phyloP scores from a whole-genome alignment of 2,329 filamentous ascomycete species.

The Epichloe brachyelytri region DNA sequence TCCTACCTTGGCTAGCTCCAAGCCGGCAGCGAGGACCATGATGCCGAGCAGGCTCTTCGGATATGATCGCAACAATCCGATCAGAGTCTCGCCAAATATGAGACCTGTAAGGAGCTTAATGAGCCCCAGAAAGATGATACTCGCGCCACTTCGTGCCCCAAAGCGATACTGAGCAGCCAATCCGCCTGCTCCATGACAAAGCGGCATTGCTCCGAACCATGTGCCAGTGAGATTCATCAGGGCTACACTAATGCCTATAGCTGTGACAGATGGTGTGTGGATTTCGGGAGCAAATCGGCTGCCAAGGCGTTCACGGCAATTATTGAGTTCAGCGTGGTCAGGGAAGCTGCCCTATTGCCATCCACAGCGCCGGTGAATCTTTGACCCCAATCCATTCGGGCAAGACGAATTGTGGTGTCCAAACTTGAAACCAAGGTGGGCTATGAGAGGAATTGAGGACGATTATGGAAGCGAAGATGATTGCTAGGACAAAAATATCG shows the following conservation, averaged over 20 bases:
- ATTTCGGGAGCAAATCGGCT: constrained; percentile 57
- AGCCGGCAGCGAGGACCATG: constrained; percentile 79
- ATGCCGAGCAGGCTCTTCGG: constrained; percentile 68
- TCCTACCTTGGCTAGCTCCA: constrained; percentile 78
- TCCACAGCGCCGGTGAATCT: constrained; percentile 27
- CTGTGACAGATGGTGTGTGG: constrained; percentile 56
- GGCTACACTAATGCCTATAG: constrained; percentile 69
- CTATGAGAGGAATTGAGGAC: constrained; percentile 17
- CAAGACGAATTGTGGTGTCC: constrained; percentile 39
- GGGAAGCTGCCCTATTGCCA: constrained; percentile 79
- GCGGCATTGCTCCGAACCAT: constrained; percentile 91
- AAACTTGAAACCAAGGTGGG: constrained; percentile 43
- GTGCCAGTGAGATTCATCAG: constrained; percentile 73
- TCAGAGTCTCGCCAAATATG: constrained; percentile 60
- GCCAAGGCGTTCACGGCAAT: constrained; percentile 76
- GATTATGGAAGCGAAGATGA: constrained; percentile 46
- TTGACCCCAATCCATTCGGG: constrained; percentile 19
- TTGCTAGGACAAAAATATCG: constrained; percentile 54
- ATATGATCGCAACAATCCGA: constrained; percentile 57
- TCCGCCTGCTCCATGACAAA: constrained; percentile 86
- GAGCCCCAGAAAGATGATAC: constrained; percentile 64
- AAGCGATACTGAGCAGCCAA: constrained; percentile 86
- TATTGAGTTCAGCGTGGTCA: constrained; percentile 87
- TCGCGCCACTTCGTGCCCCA: constrained; percentile 76
- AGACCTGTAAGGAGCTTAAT: constrained; percentile 68